Percentiles rank a stretch among this genome's conserved stretches.
Evolutionary conservation across 2,329 filamentous ascomycete genomes (phyloP).

Genomic region (Cordyceps cicadae): DNA sequence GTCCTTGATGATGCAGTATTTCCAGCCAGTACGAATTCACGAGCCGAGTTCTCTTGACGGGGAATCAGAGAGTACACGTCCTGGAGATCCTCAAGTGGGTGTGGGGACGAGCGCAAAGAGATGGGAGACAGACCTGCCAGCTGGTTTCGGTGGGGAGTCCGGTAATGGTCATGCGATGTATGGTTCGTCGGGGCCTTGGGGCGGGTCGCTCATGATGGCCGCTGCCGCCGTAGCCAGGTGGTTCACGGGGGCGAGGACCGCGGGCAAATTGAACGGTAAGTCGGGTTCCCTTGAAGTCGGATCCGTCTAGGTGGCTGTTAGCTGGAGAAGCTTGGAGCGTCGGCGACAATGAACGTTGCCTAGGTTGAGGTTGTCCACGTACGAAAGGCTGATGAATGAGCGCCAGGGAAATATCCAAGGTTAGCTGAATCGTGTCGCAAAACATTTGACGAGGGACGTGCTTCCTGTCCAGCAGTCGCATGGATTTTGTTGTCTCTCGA

Average conservation of each 20-base stretch:
- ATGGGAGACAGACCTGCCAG: constrained; percentile 90
- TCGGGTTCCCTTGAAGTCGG: constrained; percentile 95
- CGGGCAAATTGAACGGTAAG: constrained; percentile 97
- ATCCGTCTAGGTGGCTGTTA: constrained; percentile 61
- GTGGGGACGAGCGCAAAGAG: constrained; percentile 16
- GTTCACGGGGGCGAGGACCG: constrained; percentile 57
- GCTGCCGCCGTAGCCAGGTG: constrained; percentile 31
- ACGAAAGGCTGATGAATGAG: constrained; percentile 46
- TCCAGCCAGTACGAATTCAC: neutral
- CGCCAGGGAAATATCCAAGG: constrained; percentile 15
- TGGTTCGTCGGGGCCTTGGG: constrained; percentile 81
- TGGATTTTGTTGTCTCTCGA: neutral
- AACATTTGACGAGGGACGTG: neutral
- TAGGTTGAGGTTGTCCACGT: constrained; percentile 30
- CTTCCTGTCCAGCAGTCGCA: neutral
- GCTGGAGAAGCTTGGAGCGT: neutral
- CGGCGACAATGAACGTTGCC: neutral
- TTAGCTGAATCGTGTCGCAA: constrained; percentile 12
- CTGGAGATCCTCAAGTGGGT: neutral
- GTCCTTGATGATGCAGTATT: constrained; percentile 1
- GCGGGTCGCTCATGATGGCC: constrained; percentile 46
- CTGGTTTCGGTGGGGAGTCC: constrained; percentile 97
- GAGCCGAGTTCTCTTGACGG: neutral
- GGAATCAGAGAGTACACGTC: neutral
- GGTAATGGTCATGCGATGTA: constrained; percentile 94